Conservation (phyloP, 1,284 basidiomycete species). For the Sanghuangporus baumii region DNA sequence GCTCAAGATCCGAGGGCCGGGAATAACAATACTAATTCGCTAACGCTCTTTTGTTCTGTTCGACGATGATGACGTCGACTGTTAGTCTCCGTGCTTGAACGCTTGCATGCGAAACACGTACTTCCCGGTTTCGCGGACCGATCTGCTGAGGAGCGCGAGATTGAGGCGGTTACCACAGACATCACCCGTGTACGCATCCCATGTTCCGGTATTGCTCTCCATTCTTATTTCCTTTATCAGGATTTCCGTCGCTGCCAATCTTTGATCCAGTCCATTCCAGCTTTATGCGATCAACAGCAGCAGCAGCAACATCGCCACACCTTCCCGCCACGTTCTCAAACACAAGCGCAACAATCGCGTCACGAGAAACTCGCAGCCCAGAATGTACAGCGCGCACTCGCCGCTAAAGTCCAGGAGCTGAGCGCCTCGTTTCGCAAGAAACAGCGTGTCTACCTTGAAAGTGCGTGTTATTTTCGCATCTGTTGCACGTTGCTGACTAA, state of each 20-base stretch:
- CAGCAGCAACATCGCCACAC: conserved; percentile 30
- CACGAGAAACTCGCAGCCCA: conserved; percentile 74
- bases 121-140: conserved; percentile 96
- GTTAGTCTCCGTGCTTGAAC: conserved; percentile 77
- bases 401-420: conserved; percentile 90
- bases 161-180: conserved; percentile 80
- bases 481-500: conserved; percentile 2
- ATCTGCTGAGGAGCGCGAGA: conserved; percentile 88
- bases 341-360: conserved; percentile 28
- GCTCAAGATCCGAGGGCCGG: background rate
- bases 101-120: conserved; percentile 92
- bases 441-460: conserved; percentile 96
- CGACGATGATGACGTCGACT: conserved; percentile 5
- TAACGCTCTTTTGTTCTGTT: background rate
- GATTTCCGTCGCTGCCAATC: conserved; percentile 82
- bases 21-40: background rate
- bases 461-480: conserved; percentile 47
- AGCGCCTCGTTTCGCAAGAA: conserved; percentile 95
- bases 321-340: conserved; percentile 40
- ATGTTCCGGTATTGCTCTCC: background rate
- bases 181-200: conserved; percentile 70
- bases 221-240: conserved; percentile 33
- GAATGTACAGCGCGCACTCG: conserved; percentile 96
- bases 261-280: conserved; percentile 70
- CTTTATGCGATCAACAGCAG: conserved; percentile 27